Evolutionary conservation across 768 basidiomycete species (phyloP).

Genomic region (Russula griseocarnosa): DNA sequence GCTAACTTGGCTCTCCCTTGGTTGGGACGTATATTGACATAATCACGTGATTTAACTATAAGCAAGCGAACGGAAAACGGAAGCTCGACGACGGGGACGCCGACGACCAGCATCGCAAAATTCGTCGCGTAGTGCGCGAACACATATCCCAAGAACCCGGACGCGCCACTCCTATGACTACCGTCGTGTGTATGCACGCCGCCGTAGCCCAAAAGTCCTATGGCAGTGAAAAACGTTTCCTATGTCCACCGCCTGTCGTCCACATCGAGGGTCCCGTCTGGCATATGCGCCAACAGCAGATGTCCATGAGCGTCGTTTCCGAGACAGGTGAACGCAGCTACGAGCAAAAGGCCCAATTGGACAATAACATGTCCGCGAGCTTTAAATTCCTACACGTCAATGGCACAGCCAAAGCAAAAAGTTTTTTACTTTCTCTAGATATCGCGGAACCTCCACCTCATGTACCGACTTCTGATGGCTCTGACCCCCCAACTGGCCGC

Average conservation of each 20-base stretch:
- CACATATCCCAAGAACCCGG: slow-evolving; percentile 72
- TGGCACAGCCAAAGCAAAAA: slow-evolving; percentile 84
- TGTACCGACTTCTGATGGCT: slow-evolving; percentile 39
- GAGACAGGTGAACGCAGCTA: slow-evolving; percentile 79
- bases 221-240: slow-evolving; percentile 90
- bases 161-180: slow-evolving; percentile 83
- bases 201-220: slow-evolving; percentile 96
- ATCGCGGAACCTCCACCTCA: slow-evolving; percentile 69
- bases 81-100: slow-evolving; percentile 64
- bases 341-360: slow-evolving; percentile 79
- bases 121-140: slow-evolving; percentile 79
- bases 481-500: slow-evolving; percentile 48
- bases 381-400: slow-evolving; percentile 92
- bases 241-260: slow-evolving; percentile 90
- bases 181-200: slow-evolving; percentile 84
- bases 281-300: slow-evolving; percentile 76
- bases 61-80: slow-evolving; percentile 53
- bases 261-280: slow-evolving; percentile 86
- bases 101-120: slow-evolving; percentile 68
- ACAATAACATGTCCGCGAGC: slow-evolving; percentile 79
- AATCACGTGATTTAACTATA: slow-evolving; percentile 26
- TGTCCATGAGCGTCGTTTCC: slow-evolving; percentile 82
- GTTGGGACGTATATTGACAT: neutral
- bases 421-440: slow-evolving; percentile 80
- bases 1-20: neutral